Evolutionary conservation across 2,329 filamentous ascomycete genomes (phyloP), one percentile per base, ranked within the genome.

Genomic region (Stagonosporopsis tanaceti): DNA sequence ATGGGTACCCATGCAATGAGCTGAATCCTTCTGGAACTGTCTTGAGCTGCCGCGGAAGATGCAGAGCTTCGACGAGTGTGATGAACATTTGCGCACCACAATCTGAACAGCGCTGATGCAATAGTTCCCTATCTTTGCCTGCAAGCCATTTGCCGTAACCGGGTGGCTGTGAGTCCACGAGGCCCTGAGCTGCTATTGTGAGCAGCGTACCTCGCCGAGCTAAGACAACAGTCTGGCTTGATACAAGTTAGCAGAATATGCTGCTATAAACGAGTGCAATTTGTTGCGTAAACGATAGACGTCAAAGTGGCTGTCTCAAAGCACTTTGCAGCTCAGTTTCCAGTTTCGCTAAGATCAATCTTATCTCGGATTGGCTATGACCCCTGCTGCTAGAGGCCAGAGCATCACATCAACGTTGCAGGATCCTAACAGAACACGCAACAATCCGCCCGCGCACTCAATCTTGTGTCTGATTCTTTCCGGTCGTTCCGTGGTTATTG

Each of bases 381-480:
- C 64, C 70, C 69, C 65, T 71, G 70, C 63, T 67, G 45, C 53
- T 56, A 65, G 65, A 73, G 71, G 69, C 63, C 71, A 72, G 65
- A 70, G 62, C 70, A 72, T 61, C 70, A 69, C 66, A 67, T 63
- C 55, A 67, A 69, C 67, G 64, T 60, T 56, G 50, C 59, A 67
- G 67, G 64, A 60, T 64, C 54, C 63, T 46, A 55, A 64, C 59
- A 64, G 47, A 57, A 56, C 50, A 44, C 41, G 54, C 54, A 47
- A 24, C 41, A 53, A 42, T 46, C 35, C 42, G 44, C 50, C n/a
- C 30, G 32, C 53, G n/a, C 37, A 35, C 38, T 24, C 32, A 28
- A 35, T 42, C 14, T 35, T 32, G 32, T 35, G 20, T n/a, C 2
- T 24, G 6, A 3, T 30, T 40, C 34, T 32, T 22, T 40, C 27